Evolutionary conservation across 2,329 filamentous ascomycete genomes (phyloP).

Genomic region (Penicillium sp.): DNA sequence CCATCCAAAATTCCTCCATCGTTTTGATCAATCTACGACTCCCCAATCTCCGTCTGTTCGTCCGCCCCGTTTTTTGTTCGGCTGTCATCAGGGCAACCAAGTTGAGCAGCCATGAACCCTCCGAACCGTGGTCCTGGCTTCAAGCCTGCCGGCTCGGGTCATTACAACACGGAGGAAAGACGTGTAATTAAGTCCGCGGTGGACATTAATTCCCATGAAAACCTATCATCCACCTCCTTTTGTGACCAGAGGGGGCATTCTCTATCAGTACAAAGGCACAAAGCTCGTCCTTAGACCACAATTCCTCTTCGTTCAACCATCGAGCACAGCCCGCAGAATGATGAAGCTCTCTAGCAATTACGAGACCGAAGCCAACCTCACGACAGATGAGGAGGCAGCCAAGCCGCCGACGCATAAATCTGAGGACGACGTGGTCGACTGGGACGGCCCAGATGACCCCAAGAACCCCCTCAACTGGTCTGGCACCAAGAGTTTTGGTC

Average conservation of each 20-base stretch:
- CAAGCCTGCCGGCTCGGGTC: neutral
- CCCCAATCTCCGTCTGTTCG: neutral
- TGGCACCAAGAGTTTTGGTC: constrained; percentile 20
- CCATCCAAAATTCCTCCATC: neutral
- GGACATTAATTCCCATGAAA: too few species aligned
- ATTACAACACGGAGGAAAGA: neutral
- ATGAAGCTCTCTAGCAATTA: neutral
- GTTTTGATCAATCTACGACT: too few species aligned
- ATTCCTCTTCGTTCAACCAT: neutral
- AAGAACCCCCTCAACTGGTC: constrained; percentile 32
- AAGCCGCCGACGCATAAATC: neutral
- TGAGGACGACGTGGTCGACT: constrained; percentile 28
- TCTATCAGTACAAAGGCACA: neutral
- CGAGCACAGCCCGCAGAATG: neutral
- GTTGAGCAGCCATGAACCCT: neutral
- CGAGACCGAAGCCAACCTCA: neutral
- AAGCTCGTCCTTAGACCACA: neutral
- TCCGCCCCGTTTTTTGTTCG: neutral
- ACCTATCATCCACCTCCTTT: too few species aligned
- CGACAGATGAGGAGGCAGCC: neutral
- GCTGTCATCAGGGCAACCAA: neutral
- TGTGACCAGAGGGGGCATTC: too few species aligned
- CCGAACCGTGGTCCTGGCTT: neutral
- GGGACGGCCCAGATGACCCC: constrained; percentile 27
- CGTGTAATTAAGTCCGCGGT: too few species aligned